Evolutionary conservation across 805 yeast species (phyloP), one percentile per base, ranked within the genome.

Genomic region (Zygoascus biomembranicola): DNA sequence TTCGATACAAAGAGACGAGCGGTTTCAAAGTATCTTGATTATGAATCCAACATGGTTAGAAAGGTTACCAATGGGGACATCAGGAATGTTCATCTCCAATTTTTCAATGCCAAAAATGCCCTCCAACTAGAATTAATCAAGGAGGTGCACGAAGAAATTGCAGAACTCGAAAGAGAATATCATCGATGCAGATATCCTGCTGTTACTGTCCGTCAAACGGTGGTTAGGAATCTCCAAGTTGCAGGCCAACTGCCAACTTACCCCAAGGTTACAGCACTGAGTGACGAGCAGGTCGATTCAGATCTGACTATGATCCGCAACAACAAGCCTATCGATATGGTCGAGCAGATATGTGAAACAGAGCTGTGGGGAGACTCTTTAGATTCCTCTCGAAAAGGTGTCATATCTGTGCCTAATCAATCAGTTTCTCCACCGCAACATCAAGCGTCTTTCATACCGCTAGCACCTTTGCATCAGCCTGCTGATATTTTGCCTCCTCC

Each of bases 61-160:
- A 42, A 52, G 19, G 58, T 54, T 8, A 51, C 66, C 10, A 41
- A 42, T 9, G 64, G 62, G 16, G 65, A 63, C 35, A 54, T 56
- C 11, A 56, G 57, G 16, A 55, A 59, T 47, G 57, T 60, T 9
- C 65, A 69, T 70, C 54, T 65, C 23, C 66, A 68, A 52, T 69
- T 61, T 55, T 32, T 55, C 56, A 59, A 63, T 39, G 59, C 56
- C 20, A 60, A 59, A 47, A 55, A 44, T 39, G 63, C 59, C 19
- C 58, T 69, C 32, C 57, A 64, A 19, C 60, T 57, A 55, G 47
- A 56, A 18, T 41, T 64, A 55, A 59, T 61, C 46, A 41, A 50
- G 16, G 47, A 60, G 32, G 47, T 59, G 32, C 55, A 54, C 47
- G 57, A 53, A 42, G 54, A 61, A 50, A 53, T 68, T 46, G 50